Conservation (phyloP, 768 basidiomycete species). For the Chiua virens region DNA sequence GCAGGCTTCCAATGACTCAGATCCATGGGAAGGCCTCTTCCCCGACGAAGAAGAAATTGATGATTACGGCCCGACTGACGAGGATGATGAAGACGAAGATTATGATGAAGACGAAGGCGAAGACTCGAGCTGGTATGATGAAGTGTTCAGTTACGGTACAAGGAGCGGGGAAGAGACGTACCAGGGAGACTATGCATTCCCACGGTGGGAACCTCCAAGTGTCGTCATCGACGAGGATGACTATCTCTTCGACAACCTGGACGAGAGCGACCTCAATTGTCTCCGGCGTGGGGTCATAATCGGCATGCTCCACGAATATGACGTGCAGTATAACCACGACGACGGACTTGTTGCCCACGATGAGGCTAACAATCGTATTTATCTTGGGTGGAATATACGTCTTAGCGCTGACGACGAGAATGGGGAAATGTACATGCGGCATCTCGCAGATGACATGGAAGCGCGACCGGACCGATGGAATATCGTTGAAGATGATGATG, state of each 20-base stretch:
- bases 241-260: slow-evolving; percentile 35
- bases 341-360: slow-evolving; percentile 52
- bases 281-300: slow-evolving; percentile 60
- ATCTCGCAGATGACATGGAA: slow-evolving; percentile 40
- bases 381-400: slow-evolving; percentile 68
- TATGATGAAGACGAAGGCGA: slow-evolving; percentile 33
- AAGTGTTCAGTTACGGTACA: slow-evolving; percentile 37
- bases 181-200: slow-evolving; percentile 40
- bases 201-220: slow-evolving; percentile 61
- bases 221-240: slow-evolving; percentile 36
- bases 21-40: slow-evolving; percentile 77
- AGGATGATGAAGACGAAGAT: slow-evolving; percentile 24
- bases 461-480: slow-evolving; percentile 47
- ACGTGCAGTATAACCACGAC: slow-evolving; percentile 55
- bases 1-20: slow-evolving; percentile 41
- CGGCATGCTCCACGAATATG: slow-evolving; percentile 56
- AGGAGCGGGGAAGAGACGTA: slow-evolving; percentile 38
- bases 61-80: slow-evolving; percentile 27
- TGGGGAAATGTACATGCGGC: slow-evolving; percentile 42
- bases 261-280: slow-evolving; percentile 39
- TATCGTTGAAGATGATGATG: slow-evolving; percentile 36
- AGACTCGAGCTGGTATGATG: slow-evolving; percentile 30
- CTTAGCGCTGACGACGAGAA: slow-evolving; percentile 43
- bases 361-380: slow-evolving; percentile 46
- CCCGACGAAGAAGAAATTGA: slow-evolving; percentile 44